phyloP scores from a whole-genome alignment of 345 rosid genomes.

The Pelargonium nanum region DNA sequence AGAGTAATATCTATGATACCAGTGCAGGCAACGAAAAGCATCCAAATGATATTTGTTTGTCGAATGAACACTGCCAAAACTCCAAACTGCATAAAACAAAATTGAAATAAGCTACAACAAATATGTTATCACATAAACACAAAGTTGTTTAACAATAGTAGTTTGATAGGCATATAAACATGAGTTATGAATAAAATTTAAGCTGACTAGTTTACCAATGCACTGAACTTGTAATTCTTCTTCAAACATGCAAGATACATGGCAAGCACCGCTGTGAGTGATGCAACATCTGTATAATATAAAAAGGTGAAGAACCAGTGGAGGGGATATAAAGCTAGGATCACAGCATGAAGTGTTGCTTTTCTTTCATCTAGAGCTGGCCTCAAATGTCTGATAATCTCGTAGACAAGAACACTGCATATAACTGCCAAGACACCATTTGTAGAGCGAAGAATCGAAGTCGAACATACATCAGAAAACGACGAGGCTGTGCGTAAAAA shows the following conservation, averaged over 20 bases:
- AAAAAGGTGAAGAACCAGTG: slow-evolving; percentile 94
- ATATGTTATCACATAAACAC: not conserved
- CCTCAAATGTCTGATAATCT: slow-evolving; percentile 50
- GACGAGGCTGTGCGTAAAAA: slow-evolving; percentile 21
- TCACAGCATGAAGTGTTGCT: slow-evolving; percentile 43
- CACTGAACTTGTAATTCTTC: slow-evolving; percentile 59
- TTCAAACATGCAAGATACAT: slow-evolving; percentile 80
- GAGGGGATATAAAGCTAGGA: slow-evolving; percentile 68
- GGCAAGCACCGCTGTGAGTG: slow-evolving; percentile 69
- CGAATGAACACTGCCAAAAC: slow-evolving; percentile 50
- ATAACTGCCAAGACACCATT: slow-evolving; percentile 60
- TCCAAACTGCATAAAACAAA: slow-evolving; percentile 55
- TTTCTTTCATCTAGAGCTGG: slow-evolving; percentile 47
- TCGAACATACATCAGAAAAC: slow-evolving; percentile 48
- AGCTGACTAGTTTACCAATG: slow-evolving; percentile 46
- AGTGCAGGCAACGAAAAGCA: slow-evolving; percentile 75
- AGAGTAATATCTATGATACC: slow-evolving; percentile 56
- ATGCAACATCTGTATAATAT: slow-evolving; percentile 91
- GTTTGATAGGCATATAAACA: not conserved
- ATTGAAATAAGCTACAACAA: not conserved
- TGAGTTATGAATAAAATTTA: not conserved
- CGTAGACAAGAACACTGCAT: slow-evolving; percentile 59
- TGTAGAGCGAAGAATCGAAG: slow-evolving; percentile 49
- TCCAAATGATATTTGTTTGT: slow-evolving; percentile 85
- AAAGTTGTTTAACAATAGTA: not conserved